Conservation (phyloP, 208 protist genomes). For the Zelonia costaricensis region DNA sequence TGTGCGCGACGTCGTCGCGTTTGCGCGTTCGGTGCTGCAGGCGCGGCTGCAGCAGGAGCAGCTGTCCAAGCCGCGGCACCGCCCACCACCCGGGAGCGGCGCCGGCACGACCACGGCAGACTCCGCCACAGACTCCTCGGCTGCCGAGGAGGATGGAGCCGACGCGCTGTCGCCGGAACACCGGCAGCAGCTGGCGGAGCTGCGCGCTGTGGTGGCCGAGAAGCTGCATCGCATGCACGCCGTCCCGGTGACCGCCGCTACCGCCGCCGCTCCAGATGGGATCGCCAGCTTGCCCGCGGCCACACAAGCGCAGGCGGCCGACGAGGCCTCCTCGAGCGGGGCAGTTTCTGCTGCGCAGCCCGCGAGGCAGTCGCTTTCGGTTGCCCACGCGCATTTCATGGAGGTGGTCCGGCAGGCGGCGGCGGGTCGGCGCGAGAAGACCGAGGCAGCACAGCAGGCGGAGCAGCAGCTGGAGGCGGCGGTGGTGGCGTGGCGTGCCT, state of each 20-base stretch:
- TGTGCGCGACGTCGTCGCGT: slow-evolving; percentile 31
- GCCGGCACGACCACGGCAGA: not conserved
- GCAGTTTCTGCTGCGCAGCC: not conserved
- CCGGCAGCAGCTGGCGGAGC: slow-evolving; percentile 2
- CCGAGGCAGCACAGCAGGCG: slow-evolving; percentile 15
- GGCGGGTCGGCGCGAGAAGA: slow-evolving; percentile 7
- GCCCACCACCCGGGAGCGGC: not conserved
- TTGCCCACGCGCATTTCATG: slow-evolving; percentile 18
- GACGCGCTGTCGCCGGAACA: not conserved
- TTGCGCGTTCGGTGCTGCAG: slow-evolving; percentile 12
- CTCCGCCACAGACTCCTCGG: too few species aligned
- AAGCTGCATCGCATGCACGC: slow-evolving; percentile 18
- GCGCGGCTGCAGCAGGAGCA: slow-evolving; percentile 9
- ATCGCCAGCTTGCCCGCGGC: not conserved
- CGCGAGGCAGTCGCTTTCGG: not conserved
- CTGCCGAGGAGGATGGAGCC: not conserved
- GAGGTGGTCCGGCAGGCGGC: slow-evolving; percentile 10
- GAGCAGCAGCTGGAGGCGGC: slow-evolving; percentile 21
- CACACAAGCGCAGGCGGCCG: not conserved
- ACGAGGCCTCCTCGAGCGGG: not conserved
- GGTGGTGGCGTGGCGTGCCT: slow-evolving; percentile 13
- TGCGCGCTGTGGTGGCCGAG: slow-evolving; percentile 16
- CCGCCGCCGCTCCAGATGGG: not conserved
- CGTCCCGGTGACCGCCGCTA: not conserved
- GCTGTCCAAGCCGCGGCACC: not conserved